Conservation (phyloP, 192 early-diverging fungal genomes). For the Backusella luteola region DNA sequence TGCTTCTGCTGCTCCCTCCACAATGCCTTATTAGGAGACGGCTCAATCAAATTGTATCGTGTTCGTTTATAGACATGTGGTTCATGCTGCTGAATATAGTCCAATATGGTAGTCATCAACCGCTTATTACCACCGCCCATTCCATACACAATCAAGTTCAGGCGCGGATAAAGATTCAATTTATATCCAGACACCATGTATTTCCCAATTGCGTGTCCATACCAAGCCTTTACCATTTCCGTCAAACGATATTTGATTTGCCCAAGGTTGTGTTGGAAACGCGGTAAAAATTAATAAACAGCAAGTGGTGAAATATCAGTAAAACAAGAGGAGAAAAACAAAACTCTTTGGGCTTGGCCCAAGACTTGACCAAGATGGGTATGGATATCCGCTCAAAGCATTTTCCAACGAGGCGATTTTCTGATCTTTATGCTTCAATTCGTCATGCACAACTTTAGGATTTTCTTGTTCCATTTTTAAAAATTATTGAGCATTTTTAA, state of each 20-base stretch:
- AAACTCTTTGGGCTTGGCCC: slow-evolving; percentile 60
- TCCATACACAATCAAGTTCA: slow-evolving; percentile 87
- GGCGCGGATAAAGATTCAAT: slow-evolving; percentile 51
- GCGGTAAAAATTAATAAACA: background rate
- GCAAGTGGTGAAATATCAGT: background rate
- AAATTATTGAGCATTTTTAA: too few relatives aligned
- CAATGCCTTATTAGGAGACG: slow-evolving; percentile 47
- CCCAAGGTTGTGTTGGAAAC: background rate
- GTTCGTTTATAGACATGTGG: slow-evolving; percentile 78
- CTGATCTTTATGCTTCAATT: too few relatives aligned
- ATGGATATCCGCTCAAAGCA: slow-evolving; percentile 70
- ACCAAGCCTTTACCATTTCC: slow-evolving; percentile 90
- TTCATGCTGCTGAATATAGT: slow-evolving; percentile 75
- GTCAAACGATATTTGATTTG: slow-evolving; percentile 98
- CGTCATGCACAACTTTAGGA: too few relatives aligned
- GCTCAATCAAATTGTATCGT: slow-evolving; percentile 89
- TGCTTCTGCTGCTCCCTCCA: slow-evolving; percentile 41
- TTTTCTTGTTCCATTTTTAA: too few relatives aligned
- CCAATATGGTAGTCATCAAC: slow-evolving; percentile 88
- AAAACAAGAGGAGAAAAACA: too few relatives aligned
- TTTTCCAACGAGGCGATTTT: slow-evolving; percentile 29
- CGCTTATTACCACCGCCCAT: slow-evolving; percentile 96
- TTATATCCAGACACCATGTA: slow-evolving; percentile 84
- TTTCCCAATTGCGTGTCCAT: slow-evolving; percentile 87
- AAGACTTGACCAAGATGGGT: slow-evolving; percentile 56